A percentile compares a stretch with the other conserved stretches of the same genome.
Evolutionary conservation across 345 rosid genomes (phyloP).

Genomic region (Dipteronia dyeriana): DNA sequence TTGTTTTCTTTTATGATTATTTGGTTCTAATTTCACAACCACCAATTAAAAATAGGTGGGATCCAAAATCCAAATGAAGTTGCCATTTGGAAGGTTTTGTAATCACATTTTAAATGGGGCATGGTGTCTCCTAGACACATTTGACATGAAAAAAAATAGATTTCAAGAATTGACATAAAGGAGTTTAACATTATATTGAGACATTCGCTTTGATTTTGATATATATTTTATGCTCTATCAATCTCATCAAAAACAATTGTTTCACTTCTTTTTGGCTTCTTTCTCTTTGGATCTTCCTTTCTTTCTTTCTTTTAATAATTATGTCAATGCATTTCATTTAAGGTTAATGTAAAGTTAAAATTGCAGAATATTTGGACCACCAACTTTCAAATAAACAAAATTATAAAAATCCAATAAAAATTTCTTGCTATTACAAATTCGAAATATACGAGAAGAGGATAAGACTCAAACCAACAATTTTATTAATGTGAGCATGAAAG

Average conservation of each 20-base stretch:
- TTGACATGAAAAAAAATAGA: neutral
- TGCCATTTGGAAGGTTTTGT: too few relatives aligned
- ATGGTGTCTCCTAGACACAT: too few relatives aligned
- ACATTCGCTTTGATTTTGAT: constrained; percentile 18
- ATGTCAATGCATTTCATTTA: neutral
- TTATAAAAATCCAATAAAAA: too few relatives aligned
- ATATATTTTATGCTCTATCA: neutral
- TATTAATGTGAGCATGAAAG: too few relatives aligned
- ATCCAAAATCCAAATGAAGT: too few relatives aligned
- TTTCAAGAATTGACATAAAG: constrained; percentile 23
- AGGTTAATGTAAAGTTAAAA: neutral
- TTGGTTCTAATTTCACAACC: neutral
- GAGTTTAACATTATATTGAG: constrained; percentile 2
- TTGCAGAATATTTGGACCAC: too few relatives aligned
- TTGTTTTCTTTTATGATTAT: neutral
- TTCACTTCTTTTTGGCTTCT: constrained; percentile 42
- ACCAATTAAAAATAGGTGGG: neutral
- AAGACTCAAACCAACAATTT: too few relatives aligned
- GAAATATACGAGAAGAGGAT: too few relatives aligned
- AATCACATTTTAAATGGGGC: too few relatives aligned
- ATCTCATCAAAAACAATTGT: constrained; percentile 11
- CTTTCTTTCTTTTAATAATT: neutral
- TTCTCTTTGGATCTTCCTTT: constrained; percentile 11
- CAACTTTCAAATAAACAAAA: too few relatives aligned
- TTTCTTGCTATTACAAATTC: too few relatives aligned